A percentile compares a stretch with the other conserved stretches of the same genome.
These are phyloP conservation scores for Diaporthe sp. DNA, from an alignment of 2,329 filamentous ascomycete species.

Conservation along the genomic window DNA sequence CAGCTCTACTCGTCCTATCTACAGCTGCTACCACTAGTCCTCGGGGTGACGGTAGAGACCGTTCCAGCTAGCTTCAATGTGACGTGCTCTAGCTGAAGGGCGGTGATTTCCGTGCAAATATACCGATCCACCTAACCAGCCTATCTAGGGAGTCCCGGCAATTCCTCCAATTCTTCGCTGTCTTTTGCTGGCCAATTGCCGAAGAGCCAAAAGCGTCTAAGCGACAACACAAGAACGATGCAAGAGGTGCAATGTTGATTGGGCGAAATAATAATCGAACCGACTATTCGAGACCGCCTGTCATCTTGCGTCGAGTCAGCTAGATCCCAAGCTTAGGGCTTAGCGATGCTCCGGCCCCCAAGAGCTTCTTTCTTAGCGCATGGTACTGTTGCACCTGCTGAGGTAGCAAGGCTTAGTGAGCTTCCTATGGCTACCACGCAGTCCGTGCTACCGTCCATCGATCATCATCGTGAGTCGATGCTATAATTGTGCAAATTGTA, in stretches of 20 bases:
- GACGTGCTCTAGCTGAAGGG: slow-evolving; percentile 24
- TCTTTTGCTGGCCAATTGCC: neutral
- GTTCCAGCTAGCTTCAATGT: neutral
- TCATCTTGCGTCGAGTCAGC: neutral
- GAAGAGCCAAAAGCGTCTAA: neutral
- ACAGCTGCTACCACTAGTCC: too few relatives aligned
- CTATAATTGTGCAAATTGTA: neutral
- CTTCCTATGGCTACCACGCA: neutral
- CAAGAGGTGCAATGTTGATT: neutral
- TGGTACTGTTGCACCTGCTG: neutral
- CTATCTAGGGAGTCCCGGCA: neutral
- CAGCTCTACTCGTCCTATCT: neutral
- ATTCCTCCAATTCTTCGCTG: slow-evolving; percentile 2
- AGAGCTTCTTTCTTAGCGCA: slow-evolving; percentile 8
- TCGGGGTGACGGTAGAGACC: neutral
- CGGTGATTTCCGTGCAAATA: slow-evolving; percentile 27
- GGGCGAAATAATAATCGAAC: neutral
- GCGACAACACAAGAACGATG: neutral
- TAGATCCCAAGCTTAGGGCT: neutral
- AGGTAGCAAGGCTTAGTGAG: neutral
- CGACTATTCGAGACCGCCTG: neutral
- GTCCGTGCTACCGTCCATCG: neutral
- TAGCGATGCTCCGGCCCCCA: neutral
- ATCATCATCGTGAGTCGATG: neutral
- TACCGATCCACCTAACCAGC: neutral